Evolutionary conservation across 139 green algal species (phyloP).

Genomic region (Chlamydomonas incerta): DNA sequence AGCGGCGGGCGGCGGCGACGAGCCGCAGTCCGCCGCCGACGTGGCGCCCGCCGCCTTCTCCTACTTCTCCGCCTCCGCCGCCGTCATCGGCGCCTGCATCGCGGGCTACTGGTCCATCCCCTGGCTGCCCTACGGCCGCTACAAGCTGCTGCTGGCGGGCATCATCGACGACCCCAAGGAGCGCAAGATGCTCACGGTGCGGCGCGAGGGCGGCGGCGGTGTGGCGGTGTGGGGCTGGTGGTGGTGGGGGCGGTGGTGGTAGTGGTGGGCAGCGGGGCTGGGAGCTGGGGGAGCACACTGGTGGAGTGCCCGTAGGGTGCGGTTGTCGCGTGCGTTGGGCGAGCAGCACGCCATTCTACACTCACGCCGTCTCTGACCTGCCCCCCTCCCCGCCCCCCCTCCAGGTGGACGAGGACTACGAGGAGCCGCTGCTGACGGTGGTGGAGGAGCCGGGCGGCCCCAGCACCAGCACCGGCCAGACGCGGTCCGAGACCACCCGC

Average conservation of each 20-base stretch:
- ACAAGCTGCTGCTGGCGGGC: slow-evolving; percentile 63
- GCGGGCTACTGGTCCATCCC: slow-evolving; percentile 51
- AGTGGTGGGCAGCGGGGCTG: not conserved
- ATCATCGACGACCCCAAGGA: slow-evolving; percentile 65
- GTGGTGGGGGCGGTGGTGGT: too few relatives aligned
- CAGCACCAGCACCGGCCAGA: slow-evolving; percentile 8
- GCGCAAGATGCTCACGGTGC: slow-evolving; percentile 52
- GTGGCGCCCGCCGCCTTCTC: slow-evolving; percentile 58
- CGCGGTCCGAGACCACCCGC: slow-evolving; percentile 45
- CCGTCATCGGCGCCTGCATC: slow-evolving; percentile 49
- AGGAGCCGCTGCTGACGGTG: slow-evolving; percentile 62
- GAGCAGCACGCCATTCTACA: not conserved
- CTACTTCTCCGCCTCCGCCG: slow-evolving; percentile 57
- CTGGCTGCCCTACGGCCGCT: slow-evolving; percentile 56
- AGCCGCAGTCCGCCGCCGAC: slow-evolving; percentile 42
- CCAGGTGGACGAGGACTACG: slow-evolving; percentile 59
- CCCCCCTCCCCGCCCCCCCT: too few relatives aligned
- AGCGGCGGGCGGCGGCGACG: not conserved
- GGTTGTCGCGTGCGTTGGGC: too few relatives aligned
- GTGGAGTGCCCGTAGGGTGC: too few relatives aligned
- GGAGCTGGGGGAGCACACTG: too few relatives aligned
- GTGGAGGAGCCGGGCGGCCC: slow-evolving; percentile 43
- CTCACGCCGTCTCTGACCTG: not conserved
- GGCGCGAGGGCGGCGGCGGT: not conserved
- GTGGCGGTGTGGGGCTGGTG: not conserved